phyloP scores from a whole-genome alignment of 1,139 yeast species.

The Yarrowia galli region DNA sequence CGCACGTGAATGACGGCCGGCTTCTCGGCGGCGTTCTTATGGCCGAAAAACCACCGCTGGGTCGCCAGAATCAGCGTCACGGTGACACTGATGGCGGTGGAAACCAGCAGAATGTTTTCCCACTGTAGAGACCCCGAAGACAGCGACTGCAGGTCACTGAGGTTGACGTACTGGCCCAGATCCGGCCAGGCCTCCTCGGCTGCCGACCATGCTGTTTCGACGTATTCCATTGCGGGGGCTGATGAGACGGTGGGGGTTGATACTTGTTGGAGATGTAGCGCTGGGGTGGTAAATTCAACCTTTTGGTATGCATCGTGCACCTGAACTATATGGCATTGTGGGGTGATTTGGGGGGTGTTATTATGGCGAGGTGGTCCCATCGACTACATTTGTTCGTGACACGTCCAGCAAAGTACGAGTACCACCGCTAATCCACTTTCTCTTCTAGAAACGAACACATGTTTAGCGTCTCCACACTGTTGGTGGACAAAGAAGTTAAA shows the following conservation, averaged over 20 bases:
- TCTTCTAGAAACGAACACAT: too few relatives aligned
- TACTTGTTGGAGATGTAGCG: constrained; percentile 15
- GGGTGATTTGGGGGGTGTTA: background rate
- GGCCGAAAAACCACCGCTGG: constrained; percentile 35
- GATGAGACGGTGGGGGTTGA: background rate
- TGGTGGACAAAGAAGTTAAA: too few relatives aligned
- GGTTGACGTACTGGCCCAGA: constrained; percentile 26
- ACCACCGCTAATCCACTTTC: too few relatives aligned
- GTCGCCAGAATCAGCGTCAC: constrained; percentile 37
- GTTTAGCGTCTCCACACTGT: too few relatives aligned
- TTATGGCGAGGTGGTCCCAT: background rate
- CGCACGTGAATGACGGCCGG: constrained; percentile 38
- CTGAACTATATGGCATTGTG: constrained; percentile 1
- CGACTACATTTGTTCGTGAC: too few relatives aligned
- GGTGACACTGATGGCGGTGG: constrained; percentile 37
- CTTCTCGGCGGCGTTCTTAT: constrained; percentile 33
- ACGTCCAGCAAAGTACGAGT: too few relatives aligned
- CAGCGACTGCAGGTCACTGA: constrained; percentile 35
- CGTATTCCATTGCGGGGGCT: constrained; percentile 29
- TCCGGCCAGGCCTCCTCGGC: constrained; percentile 34
- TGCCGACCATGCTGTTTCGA: constrained; percentile 32
- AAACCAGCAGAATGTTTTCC: constrained; percentile 35
- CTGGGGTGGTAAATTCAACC: constrained; percentile 15
- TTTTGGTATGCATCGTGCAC: background rate
- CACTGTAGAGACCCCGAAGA: constrained; percentile 33